Percentiles rank a stretch among this genome's conserved stretches.
phyloP scores from a whole-genome alignment of 78 protist genomes.

The Trichosphaerium sp. region DNA sequence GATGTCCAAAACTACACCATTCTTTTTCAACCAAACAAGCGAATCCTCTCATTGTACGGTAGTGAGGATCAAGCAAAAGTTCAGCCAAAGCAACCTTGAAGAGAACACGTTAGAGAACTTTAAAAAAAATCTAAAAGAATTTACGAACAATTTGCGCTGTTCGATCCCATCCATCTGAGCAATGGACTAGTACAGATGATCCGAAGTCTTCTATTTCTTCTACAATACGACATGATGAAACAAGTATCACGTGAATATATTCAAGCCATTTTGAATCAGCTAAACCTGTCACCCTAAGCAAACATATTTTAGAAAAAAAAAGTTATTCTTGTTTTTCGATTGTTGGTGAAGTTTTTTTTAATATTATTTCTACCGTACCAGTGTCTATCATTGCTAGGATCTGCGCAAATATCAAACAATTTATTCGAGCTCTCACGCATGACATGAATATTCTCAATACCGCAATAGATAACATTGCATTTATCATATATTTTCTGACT shows the following conservation, averaged over 20 bases:
- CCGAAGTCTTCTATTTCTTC: neutral
- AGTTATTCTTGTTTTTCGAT: too few relatives aligned
- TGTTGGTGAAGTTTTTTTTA: too few relatives aligned
- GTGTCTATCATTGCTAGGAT: neutral
- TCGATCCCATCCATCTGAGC: constrained; percentile 80
- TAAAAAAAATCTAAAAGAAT: too few relatives aligned
- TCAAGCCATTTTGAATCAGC: neutral
- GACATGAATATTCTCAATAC: constrained; percentile 78
- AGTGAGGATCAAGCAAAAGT: constrained; percentile 74
- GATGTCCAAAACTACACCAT: constrained; percentile 85
- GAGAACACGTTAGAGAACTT: too few relatives aligned
- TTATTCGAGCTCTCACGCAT: constrained; percentile 40
- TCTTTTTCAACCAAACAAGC: constrained; percentile 82
- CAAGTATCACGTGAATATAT: neutral
- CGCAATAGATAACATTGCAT: constrained; percentile 34
- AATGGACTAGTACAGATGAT: constrained; percentile 24
- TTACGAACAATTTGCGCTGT: constrained; percentile 73
- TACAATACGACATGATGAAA: neutral
- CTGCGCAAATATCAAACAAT: neutral
- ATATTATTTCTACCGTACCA: neutral
- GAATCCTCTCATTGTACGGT: constrained; percentile 79
- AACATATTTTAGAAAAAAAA: too few relatives aligned
- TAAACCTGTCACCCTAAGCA: neutral
- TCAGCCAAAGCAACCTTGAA: constrained; percentile 47
- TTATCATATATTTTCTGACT: constrained; percentile 19